phyloP scores from a whole-genome alignment of 176 grass and related monocot genomes.

The Phyllostachys edulis region DNA sequence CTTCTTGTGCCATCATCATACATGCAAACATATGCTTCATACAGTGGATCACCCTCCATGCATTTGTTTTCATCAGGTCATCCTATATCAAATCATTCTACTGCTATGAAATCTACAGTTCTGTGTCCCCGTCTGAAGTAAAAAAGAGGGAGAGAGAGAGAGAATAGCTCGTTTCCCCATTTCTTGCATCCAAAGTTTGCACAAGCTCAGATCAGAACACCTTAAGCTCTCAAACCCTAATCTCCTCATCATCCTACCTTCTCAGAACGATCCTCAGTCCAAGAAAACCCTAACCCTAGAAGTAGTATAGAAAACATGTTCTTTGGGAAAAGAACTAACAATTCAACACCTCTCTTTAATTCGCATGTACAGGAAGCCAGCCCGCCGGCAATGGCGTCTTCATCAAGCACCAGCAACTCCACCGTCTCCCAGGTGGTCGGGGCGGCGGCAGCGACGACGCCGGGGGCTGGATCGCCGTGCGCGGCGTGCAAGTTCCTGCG shows the following conservation, averaged over 20 bases:
- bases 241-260: constrained; percentile 7
- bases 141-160: neutral
- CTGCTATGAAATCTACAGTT: constrained; percentile 39
- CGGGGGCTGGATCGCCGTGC: constrained; percentile 68
- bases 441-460: constrained; percentile 17
- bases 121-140: constrained; percentile 20
- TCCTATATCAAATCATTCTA: constrained; percentile 36
- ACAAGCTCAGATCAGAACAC: constrained; percentile 28
- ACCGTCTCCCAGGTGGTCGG: constrained; percentile 19
- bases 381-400: constrained; percentile 34
- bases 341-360: constrained; percentile 6
- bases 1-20: constrained; percentile 46
- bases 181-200: constrained; percentile 29
- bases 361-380: neutral
- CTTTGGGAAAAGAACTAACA: constrained; percentile 1
- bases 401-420: constrained; percentile 54
- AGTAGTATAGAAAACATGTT: constrained; percentile 9
- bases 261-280: constrained; percentile 29
- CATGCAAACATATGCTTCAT: constrained; percentile 38
- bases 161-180: constrained; percentile 10
- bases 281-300: constrained; percentile 63
- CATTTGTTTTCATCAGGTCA: constrained; percentile 9
- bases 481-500: constrained; percentile 96
- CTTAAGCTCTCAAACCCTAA: constrained; percentile 38
- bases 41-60: constrained; percentile 29